Evolutionary conservation across 1,139 yeast genomes (phyloP).

Genomic region (Lipomyces yarrowii): DNA sequence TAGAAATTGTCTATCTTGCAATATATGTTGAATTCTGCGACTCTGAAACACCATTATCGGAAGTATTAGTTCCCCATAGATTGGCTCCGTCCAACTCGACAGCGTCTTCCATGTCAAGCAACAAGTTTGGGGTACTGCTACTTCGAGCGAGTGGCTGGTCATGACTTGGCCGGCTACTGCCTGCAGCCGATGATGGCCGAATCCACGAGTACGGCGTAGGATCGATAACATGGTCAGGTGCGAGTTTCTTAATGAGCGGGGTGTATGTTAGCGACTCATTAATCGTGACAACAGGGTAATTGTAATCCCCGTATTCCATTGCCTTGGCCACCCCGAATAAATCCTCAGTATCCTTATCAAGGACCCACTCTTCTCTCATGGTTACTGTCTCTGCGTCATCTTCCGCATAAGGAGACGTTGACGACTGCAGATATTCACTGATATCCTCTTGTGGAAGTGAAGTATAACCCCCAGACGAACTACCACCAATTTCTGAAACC

Average conservation of each 20-base stretch:
- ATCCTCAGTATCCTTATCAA: conserved; percentile 46
- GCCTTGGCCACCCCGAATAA: conserved; percentile 49
- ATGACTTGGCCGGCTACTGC: background rate
- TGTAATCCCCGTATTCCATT: conserved; percentile 56
- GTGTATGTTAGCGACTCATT: conserved; percentile 31
- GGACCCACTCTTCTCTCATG: conserved; percentile 39
- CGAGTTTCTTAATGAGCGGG: conserved; percentile 19
- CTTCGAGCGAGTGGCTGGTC: background rate
- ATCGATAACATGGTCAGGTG: background rate
- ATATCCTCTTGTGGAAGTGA: background rate
- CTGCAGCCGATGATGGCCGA: background rate
- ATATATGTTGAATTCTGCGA: background rate
- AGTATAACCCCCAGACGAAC: conserved; percentile 8
- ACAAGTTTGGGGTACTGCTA: conserved; percentile 2
- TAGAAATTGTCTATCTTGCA: background rate
- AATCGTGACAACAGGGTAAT: conserved; percentile 60
- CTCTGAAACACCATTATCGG: background rate
- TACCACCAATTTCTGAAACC: conserved; percentile 6
- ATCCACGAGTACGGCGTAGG: conserved; percentile 12
- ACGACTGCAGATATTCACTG: background rate
- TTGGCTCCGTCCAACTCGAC: conserved; percentile 1
- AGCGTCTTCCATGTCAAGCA: conserved; percentile 5
- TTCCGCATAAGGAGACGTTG: conserved; percentile 10
- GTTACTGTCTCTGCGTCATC: conserved; percentile 10
- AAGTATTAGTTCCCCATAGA: background rate